Conservation (phyloP, 441 rosid species). For the Corymbia calophylla region DNA sequence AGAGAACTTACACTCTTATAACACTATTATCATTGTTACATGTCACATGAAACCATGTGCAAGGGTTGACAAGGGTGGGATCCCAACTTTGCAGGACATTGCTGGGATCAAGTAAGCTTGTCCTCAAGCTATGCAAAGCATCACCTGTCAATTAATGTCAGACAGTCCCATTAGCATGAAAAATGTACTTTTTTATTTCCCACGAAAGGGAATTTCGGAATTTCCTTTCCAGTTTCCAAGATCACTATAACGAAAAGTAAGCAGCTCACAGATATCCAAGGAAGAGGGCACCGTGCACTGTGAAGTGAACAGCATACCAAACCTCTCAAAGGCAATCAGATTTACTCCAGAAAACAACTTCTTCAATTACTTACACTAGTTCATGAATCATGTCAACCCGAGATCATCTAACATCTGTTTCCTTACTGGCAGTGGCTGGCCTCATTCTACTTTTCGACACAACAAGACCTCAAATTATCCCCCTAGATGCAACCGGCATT, state of each 20-base stretch:
- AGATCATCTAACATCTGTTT: not conserved
- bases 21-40: slow-evolving; percentile 96
- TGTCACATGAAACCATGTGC: slow-evolving; percentile 98
- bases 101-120: slow-evolving; percentile 71
- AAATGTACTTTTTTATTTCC: not conserved
- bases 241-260: not conserved
- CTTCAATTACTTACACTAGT: not conserved
- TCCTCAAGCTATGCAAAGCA: slow-evolving; percentile 80
- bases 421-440: not conserved
- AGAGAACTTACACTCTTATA: slow-evolving; percentile 67
- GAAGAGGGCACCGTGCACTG: not conserved
- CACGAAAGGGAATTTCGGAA: not conserved
- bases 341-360: not conserved
- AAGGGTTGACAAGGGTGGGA: slow-evolving; percentile 97
- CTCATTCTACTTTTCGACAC: not conserved
- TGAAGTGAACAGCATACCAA: not conserved
- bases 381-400: not conserved
- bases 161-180: not conserved
- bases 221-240: not conserved
- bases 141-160: slow-evolving; percentile 46
- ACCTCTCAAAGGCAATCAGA: not conserved
- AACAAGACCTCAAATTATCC: not conserved
- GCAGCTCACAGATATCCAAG: not conserved
- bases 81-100: slow-evolving; percentile 98
- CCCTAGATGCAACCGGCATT: not conserved